phyloP scores from a whole-genome alignment of 305 asterid genomes.

The Stenogyne calaminthoides region DNA sequence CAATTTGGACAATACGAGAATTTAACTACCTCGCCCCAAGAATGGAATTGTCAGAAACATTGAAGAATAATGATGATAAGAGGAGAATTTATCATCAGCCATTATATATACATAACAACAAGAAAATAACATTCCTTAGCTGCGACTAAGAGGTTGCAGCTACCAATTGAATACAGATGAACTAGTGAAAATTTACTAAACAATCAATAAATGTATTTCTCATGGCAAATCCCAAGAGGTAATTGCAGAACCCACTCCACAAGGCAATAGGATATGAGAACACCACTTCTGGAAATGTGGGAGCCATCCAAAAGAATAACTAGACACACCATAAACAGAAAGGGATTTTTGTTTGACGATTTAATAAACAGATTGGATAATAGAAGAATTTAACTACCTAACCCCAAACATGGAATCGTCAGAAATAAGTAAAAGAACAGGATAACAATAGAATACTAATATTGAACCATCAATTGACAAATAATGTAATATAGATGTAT shows the following conservation, averaged over 20 bases:
- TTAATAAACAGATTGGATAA: background rate
- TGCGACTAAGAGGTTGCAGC: no score
- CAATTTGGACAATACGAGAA: conserved; percentile 18
- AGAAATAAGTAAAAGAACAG: background rate
- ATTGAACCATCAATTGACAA: background rate
- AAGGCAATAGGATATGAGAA: conserved; percentile 41
- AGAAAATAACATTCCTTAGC: no score
- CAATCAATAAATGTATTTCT: conserved; percentile 22
- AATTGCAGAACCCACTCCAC: conserved; percentile 39
- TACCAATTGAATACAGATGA: no score
- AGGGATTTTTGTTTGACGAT: conserved; percentile 19
- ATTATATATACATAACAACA: no score
- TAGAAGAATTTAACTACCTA: conserved; percentile 18
- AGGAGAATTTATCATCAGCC: no score
- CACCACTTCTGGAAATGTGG: conserved; percentile 21
- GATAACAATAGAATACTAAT: background rate
- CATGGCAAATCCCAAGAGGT: conserved; percentile 41
- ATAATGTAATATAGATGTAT: background rate
- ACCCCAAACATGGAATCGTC: conserved; percentile 31
- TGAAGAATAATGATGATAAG: no score
- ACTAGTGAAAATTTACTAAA: no score
- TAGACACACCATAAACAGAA: conserved; percentile 24
- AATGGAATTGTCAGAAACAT: conserved; percentile 18
- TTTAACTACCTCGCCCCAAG: conserved; percentile 25
- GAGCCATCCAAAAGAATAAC: background rate